Percentiles rank a stretch among this genome's conserved stretches.
These are phyloP conservation scores for Myxozyma monticola DNA, from an alignment of 805 yeast species.

Conservation along the genomic window DNA sequence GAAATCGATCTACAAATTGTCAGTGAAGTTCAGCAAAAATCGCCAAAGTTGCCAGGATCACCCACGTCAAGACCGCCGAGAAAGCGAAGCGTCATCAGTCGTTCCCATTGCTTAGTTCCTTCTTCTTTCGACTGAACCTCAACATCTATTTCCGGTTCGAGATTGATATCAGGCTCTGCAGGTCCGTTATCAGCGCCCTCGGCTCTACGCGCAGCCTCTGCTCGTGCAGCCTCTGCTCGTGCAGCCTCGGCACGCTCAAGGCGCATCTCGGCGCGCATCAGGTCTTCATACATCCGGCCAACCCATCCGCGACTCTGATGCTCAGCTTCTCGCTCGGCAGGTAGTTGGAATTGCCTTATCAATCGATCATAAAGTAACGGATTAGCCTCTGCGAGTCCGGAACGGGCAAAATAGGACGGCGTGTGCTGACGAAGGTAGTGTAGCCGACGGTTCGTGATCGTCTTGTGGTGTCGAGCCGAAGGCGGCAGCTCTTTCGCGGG, in stretches of 20 bases:
- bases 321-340: constrained; percentile 21
- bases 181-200: constrained; percentile 1
- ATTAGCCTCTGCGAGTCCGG: constrained; percentile 19
- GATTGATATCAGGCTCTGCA: too few species aligned
- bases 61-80: constrained; percentile 25
- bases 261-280: constrained; percentile 23
- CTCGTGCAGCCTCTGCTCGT: constrained; percentile 8
- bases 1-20: constrained; percentile 15
- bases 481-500: constrained; percentile 3
- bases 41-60: not conserved
- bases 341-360: constrained; percentile 16
- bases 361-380: constrained; percentile 18
- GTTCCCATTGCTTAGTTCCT: constrained; percentile 20
- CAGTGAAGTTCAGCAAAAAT: not conserved
- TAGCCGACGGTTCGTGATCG: constrained; percentile 18
- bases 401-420: constrained; percentile 9
- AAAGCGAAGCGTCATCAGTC: constrained; percentile 22
- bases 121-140: constrained; percentile 12
- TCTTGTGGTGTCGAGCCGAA: constrained; percentile 4
- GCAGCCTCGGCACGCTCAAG: constrained; percentile 1
- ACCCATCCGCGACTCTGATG: constrained; percentile 22
- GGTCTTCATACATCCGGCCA: constrained; percentile 25
- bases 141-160: too few species aligned
- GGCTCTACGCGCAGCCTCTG: not conserved
- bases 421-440: constrained; percentile 15